A percentile compares a stretch with the other conserved stretches of the same genome.
Conservation (phyloP, 2,329 filamentous ascomycete species). For the Apiospora kogelbergensis region DNA sequence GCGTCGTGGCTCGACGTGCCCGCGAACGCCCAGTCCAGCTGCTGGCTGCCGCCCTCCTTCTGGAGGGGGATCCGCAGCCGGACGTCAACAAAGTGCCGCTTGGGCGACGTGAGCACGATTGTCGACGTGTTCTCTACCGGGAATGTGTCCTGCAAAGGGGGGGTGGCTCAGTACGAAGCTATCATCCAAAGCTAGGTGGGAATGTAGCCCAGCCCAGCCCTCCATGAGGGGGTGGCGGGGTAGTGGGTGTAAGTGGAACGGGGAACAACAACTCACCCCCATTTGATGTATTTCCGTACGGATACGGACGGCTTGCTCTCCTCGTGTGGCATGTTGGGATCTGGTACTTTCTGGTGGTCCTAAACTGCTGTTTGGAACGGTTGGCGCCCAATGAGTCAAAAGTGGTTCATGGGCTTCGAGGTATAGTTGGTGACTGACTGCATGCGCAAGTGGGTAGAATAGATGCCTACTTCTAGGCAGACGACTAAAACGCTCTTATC, state of each 20-base stretch:
- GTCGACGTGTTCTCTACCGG: constrained; percentile 63
- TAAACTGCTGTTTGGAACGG: not conserved
- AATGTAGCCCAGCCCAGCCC: too few relatives aligned
- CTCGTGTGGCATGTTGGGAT: not conserved
- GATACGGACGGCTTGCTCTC: constrained; percentile 43
- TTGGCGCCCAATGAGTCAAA: not conserved
- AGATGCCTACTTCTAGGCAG: not conserved
- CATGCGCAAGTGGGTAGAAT: not conserved
- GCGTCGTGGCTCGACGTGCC: constrained; percentile 41
- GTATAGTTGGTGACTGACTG: not conserved
- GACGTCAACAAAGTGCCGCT: constrained; percentile 60
- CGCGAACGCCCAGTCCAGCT: constrained; percentile 65
- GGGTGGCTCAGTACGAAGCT: too few relatives aligned
- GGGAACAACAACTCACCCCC: constrained; percentile 29
- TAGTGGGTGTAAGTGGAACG: not conserved
- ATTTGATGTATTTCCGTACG: constrained; percentile 57
- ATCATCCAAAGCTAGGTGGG: too few relatives aligned
- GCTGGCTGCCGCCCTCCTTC: constrained; percentile 1
- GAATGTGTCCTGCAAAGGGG: constrained; percentile 33
- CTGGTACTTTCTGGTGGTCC: not conserved
- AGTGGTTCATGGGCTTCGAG: not conserved
- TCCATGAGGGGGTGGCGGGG: not conserved
- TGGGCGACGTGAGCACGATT: constrained; percentile 61
- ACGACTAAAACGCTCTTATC: not conserved
- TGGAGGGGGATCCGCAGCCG: constrained; percentile 46